A percentile compares a stretch with the other conserved stretches of the same genome.
Evolutionary conservation across 768 basidiomycete species (phyloP).

Genomic region (Kondoa malvinella): DNA sequence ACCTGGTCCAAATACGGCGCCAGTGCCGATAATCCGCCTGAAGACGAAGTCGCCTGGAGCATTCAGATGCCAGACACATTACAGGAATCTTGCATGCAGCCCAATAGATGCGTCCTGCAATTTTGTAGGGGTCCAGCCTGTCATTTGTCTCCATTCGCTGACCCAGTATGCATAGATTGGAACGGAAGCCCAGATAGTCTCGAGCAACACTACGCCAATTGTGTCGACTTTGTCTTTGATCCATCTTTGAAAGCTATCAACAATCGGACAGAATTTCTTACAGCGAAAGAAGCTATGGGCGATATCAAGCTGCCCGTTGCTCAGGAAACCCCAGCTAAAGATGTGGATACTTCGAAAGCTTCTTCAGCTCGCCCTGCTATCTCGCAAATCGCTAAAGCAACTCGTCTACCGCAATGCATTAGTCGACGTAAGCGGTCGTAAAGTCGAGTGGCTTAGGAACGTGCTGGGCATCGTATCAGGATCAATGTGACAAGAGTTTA

Average conservation of each 20-base stretch:
- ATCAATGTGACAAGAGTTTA: too few relatives aligned
- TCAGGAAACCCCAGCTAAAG: too few relatives aligned
- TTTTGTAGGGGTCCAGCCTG: neutral
- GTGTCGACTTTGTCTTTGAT: conserved; percentile 1
- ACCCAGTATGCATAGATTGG: neutral
- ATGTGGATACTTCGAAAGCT: too few relatives aligned
- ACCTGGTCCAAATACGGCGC: neutral
- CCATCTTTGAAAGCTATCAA: neutral
- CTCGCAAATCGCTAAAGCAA: too few relatives aligned
- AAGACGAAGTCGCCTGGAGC: neutral
- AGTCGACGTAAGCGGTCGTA: too few relatives aligned
- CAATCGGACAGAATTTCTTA: neutral
- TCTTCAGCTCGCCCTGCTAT: too few relatives aligned
- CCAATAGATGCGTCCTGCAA: neutral
- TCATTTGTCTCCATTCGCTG: neutral
- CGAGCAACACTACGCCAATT: neutral
- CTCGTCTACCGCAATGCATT: too few relatives aligned
- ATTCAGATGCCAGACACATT: neutral
- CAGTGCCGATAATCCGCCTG: neutral
- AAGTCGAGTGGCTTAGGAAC: too few relatives aligned
- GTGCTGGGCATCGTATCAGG: too few relatives aligned
- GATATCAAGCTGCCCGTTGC: too few relatives aligned
- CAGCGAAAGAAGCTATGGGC: neutral
- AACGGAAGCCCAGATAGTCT: neutral
- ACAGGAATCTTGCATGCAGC: neutral